Conservation (phyloP, 2,329 filamentous ascomycete species). For the Parastagonospora nodorum region DNA sequence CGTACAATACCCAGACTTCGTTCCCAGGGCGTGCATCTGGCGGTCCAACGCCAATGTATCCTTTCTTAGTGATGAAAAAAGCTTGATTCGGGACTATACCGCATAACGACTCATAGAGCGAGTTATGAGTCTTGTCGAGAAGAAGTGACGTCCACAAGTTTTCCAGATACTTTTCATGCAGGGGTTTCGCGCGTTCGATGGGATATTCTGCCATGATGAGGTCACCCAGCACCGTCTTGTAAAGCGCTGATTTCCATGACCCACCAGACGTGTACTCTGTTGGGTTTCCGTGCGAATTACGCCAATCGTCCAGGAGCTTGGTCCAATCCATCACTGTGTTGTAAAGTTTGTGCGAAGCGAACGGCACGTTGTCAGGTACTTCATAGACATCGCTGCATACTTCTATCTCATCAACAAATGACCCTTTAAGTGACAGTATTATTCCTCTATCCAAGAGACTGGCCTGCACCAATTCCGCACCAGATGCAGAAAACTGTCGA, state of each 20-base stretch:
- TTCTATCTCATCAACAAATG: slow-evolving; percentile 9
- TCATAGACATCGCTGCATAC: background rate
- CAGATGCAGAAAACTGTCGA: slow-evolving; percentile 8
- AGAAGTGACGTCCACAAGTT: background rate
- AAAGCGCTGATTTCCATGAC: slow-evolving; percentile 10
- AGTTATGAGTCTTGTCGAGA: background rate
- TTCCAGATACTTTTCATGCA: background rate
- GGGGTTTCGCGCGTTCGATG: slow-evolving; percentile 2
- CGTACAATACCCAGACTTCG: slow-evolving; percentile 16
- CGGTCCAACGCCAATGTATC: slow-evolving; percentile 21
- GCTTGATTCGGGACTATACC: slow-evolving; percentile 9
- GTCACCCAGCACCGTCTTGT: slow-evolving; percentile 13
- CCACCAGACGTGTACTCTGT: background rate
- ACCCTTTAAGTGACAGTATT: slow-evolving; percentile 1
- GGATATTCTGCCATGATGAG: slow-evolving; percentile 16
- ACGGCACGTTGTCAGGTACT: background rate
- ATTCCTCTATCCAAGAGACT: background rate
- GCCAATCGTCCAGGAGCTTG: background rate
- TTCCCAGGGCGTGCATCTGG: slow-evolving; percentile 14
- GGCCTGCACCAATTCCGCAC: background rate
- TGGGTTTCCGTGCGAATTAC: background rate
- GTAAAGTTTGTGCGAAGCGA: background rate
- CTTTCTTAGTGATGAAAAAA: slow-evolving; percentile 20
- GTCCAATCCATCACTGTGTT: background rate
- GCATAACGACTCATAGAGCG: slow-evolving; percentile 1